Conservation (phyloP, 352 stramenopile genomes). For the Phytophthora europaea region DNA sequence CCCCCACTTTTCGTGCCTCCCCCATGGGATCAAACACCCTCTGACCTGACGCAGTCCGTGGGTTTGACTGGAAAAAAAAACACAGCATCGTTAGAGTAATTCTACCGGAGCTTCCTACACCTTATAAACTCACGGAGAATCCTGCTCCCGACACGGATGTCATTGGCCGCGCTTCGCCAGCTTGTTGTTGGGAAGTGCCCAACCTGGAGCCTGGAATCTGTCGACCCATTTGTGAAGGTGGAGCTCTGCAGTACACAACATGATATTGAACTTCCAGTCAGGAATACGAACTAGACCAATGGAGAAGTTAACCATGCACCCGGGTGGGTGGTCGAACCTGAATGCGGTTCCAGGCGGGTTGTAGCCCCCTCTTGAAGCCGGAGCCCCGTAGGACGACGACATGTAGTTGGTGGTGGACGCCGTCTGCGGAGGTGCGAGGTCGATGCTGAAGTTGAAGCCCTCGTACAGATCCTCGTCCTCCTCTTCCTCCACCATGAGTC, state of each 20-base stretch:
- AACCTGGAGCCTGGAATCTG: slow-evolving; percentile 68
- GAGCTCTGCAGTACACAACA: slow-evolving; percentile 44
- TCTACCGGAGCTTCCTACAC: background rate
- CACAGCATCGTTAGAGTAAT: slow-evolving; percentile 2
- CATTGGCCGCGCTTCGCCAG: slow-evolving; percentile 90
- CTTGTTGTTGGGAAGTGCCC: slow-evolving; percentile 66
- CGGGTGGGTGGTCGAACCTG: slow-evolving; percentile 40
- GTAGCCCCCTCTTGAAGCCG: slow-evolving; percentile 65
- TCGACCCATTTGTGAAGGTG: slow-evolving; percentile 83
- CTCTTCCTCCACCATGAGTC: slow-evolving; percentile 78
- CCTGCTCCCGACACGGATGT: slow-evolving; percentile 94
- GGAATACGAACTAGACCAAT: background rate
- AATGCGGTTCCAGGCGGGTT: slow-evolving; percentile 80
- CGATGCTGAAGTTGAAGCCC: slow-evolving; percentile 92
- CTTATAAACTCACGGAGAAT: slow-evolving; percentile 73
- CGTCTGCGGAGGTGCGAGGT: slow-evolving; percentile 80
- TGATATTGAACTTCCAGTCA: background rate
- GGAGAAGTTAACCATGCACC: background rate
- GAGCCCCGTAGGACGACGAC: slow-evolving; percentile 65
- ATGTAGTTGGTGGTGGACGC: slow-evolving; percentile 68
- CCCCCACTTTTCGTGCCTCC: slow-evolving; percentile 80
- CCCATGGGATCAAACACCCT: slow-evolving; percentile 93
- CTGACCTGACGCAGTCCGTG: slow-evolving; percentile 72
- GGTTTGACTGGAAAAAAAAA: slow-evolving; percentile 68
- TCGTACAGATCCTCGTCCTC: slow-evolving; percentile 92